phyloP scores from a whole-genome alignment of 148 eudicot genomes.

The Oxyria digyna region DNA sequence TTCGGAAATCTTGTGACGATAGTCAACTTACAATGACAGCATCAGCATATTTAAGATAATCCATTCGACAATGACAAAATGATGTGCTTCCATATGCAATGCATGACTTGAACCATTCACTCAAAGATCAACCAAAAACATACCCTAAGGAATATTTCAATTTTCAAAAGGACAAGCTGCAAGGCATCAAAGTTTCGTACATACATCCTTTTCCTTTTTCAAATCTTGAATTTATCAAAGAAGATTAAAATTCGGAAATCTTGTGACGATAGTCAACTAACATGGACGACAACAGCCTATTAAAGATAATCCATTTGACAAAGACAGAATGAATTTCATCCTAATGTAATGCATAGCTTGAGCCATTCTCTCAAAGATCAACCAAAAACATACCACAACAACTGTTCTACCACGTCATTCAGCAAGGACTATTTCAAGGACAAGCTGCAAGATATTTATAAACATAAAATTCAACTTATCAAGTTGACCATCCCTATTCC shows the following conservation, averaged over 20 bases:
- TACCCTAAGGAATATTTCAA: no score
- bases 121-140: no score
- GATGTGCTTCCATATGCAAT: no score
- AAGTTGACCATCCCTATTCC: background rate
- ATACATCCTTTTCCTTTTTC: background rate
- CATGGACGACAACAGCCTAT: background rate
- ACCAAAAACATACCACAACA: background rate
- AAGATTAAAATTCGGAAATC: background rate
- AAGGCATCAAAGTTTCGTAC: no score
- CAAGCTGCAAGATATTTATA: background rate
- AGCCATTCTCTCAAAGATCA: background rate
- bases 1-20: background rate
- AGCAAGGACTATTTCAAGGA: background rate
- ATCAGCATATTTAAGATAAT: background rate
- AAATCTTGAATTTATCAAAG: background rate
- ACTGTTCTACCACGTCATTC: background rate
- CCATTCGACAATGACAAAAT: no score
- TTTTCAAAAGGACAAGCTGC: no score
- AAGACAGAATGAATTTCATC: background rate
- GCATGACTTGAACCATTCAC: no score
- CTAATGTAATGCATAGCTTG: background rate
- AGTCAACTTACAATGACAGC: background rate
- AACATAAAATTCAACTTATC: background rate
- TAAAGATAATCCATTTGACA: background rate
- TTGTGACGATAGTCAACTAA: background rate